Percentiles rank a stretch among this genome's conserved stretches.
phyloP scores from a whole-genome alignment of 1,139 yeast species.

The Kazachstania sp. region DNA sequence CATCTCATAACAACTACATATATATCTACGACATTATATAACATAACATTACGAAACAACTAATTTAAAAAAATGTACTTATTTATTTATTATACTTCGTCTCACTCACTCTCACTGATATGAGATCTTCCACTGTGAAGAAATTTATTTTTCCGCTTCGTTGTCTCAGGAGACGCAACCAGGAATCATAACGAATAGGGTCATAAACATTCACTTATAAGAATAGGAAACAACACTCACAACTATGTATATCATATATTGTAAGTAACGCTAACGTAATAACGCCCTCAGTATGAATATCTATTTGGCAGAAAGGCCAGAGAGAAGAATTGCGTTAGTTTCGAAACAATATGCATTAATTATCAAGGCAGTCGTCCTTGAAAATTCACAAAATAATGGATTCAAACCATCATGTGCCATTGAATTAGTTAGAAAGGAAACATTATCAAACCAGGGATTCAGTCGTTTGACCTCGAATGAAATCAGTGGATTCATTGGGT shows the following conservation, averaged over 20 bases:
- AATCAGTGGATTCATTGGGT: constrained; percentile 75
- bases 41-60: background rate
- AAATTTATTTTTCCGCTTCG: no score
- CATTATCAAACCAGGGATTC: constrained; percentile 29
- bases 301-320: constrained; percentile 22
- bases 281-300: constrained; percentile 24
- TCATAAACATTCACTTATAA: background rate
- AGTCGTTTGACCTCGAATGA: constrained; percentile 46
- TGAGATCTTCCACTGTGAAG: no score
- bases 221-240: no score
- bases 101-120: no score
- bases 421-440: constrained; percentile 24
- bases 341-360: constrained; percentile 26
- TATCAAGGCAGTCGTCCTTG: constrained; percentile 18
- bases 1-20: background rate
- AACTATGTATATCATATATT: no score
- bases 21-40: background rate
- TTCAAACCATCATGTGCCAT: constrained; percentile 27
- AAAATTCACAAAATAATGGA: constrained; percentile 6
- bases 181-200: background rate
- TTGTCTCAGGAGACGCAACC: background rate
- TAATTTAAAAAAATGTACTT: background rate
- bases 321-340: constrained; percentile 26
- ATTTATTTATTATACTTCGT: no score
- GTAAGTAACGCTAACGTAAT: no score